phyloP scores from a whole-genome alignment of 768 basidiomycete genomes.

The Macrocybe gigantea region DNA sequence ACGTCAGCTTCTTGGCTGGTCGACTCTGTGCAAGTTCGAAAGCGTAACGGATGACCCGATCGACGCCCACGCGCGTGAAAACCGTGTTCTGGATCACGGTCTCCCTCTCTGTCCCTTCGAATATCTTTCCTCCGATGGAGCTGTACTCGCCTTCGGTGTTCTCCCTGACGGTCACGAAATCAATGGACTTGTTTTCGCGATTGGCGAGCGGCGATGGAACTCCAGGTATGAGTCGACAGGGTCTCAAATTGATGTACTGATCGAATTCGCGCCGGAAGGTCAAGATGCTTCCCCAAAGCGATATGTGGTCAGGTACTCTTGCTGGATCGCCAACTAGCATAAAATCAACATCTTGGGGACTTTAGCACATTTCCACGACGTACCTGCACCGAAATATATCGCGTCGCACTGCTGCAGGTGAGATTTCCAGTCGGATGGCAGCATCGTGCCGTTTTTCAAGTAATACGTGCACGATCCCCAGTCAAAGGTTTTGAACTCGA shows the following conservation, averaged over 20 bases:
- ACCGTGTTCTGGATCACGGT: constrained; percentile 39
- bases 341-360: constrained; percentile 9
- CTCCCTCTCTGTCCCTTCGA: constrained; percentile 32
- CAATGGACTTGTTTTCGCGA: constrained; percentile 32
- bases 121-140: constrained; percentile 39
- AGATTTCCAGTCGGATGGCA: constrained; percentile 36
- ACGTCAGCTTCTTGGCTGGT: constrained; percentile 43
- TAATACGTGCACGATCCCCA: constrained; percentile 46
- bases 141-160: constrained; percentile 55
- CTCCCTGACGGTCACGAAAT: constrained; percentile 51
- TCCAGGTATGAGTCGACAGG: constrained; percentile 42
- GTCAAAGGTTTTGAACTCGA: constrained; percentile 39
- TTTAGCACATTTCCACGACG: not conserved
- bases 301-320: constrained; percentile 50
- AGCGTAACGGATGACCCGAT: constrained; percentile 45
- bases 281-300: constrained; percentile 46
- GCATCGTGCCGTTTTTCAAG: constrained; percentile 39
- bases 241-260: constrained; percentile 46
- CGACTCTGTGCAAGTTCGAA: constrained; percentile 45
- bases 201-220: constrained; percentile 41
- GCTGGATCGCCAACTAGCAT: constrained; percentile 38
- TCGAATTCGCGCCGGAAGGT: constrained; percentile 47
- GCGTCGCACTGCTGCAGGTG: constrained; percentile 35
- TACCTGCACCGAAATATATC: constrained; percentile 44
- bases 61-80: constrained; percentile 44